Base-by-base conservation (phyloP, 2,329 filamentous ascomycete species). In the Aspergillus brunneoviolaceus region DNA sequence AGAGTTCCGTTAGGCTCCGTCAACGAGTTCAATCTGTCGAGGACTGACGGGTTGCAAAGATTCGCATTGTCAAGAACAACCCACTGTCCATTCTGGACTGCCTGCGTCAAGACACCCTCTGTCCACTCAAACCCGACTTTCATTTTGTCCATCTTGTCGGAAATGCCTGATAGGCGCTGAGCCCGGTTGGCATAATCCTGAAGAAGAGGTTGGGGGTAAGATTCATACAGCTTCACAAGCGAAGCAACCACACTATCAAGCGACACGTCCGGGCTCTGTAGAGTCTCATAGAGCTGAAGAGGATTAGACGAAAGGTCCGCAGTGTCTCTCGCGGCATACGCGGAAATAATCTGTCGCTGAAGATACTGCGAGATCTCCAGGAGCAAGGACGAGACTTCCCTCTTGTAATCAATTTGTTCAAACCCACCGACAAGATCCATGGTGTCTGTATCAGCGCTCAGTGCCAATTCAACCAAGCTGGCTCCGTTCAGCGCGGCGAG, bases 391-490 rank as follows among this genome's bases (percentile, higher is more conserved):
- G 89, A 87, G 4, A 91, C 80, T 62, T 90, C 86, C 58, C 94
- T 85, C 55, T 89, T 82, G 23, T 91, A 87, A 72, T 99, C 95
- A 19, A 91, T 88, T 76, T 99, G 95, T 74, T 99, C 95, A 71
- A 96, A 99, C 0, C 95, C 95, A 70, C 95, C 95, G 59, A 99
- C 91, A 58, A 99, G 85, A 76, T 99, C 95, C 87, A 96, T 96
- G 0, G 94, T 93, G 74, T 99, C 95, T 49, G 96, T 90, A 69
- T 99, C 96, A 6, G 93, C 89, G 72, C 96, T 99, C 77, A 99
- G 87, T 0, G 93, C 88, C 68, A 98, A 91, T 16, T 92, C 89
- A 33, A 93, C 85, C 3, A 98, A 80, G 1, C 87, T 82, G 58
- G 89, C 89, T 25, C 95, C 95, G 48, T 86, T 86, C 25, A 89